Base-by-base conservation (phyloP, 129 eudicot genomes). In the Tagetes erecta region DNA sequence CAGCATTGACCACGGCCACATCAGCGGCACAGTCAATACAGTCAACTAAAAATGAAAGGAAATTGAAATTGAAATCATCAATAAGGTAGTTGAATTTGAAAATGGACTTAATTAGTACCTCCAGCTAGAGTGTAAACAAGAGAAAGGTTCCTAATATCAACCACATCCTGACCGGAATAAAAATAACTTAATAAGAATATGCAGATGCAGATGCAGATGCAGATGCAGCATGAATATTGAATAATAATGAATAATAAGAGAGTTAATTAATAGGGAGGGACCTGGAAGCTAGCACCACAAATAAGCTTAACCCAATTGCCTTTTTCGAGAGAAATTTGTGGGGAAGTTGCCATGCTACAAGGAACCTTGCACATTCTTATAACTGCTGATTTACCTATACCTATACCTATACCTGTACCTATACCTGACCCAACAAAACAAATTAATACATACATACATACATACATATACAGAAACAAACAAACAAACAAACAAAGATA, bases 11-110 rank as follows among this genome's bases (percentile, higher is more conserved):
- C 71, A 90, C 98, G 0, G 98, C 87, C 65, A 71, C 96, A 77
- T 94, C 98, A n/a, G 98, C 98, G 36, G 98, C 98, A 88, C 96
- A 94, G 57, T 94, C 98, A 38, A 94, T 94, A 83, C 97, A 94
- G 81, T 94, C 98, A 85, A 90, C 98, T 92, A 20, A 20, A 20
- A 20, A 20, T 20, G 27, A 20, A 20, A 20, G 27, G 27, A 20
- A 20, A 20, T 20, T 20, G 27, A 20, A 20, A 20, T 20, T 20
- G 27, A 20, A 20, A 20, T 20, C 27, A 20, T 20, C 27, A 20
- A 20, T 20, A 20, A 20, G 27, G 27, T 20, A 20, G 27, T 20
- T 20, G 27, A 20, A 20, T 20, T 20, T 20, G 27, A 20, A 20
- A 20, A 20, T 20, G 27, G 27, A 20, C 0, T 20, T 20, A 20